A percentile compares a stretch with the other conserved stretches of the same genome.
phyloP scores from a whole-genome alignment of 2,329 filamentous ascomycete genomes.

The Reticulascus tulasneorum region DNA sequence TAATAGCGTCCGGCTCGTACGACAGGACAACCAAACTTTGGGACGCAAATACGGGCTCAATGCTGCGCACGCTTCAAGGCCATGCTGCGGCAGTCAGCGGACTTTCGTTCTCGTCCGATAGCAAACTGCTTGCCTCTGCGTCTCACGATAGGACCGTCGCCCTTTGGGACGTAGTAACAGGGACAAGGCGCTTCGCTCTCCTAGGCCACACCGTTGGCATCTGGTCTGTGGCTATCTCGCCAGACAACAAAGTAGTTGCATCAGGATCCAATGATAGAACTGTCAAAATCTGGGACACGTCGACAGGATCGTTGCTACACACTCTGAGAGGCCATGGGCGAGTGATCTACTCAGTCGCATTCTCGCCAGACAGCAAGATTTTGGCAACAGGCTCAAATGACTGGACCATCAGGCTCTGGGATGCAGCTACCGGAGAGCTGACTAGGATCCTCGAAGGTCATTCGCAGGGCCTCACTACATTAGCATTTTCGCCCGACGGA shows the following conservation, averaged over 20 bases:
- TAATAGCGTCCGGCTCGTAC: conserved; percentile 83
- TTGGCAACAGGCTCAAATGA: no score
- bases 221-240: conserved; percentile 72
- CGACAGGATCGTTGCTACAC: conserved; percentile 73
- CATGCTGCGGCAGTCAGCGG: conserved; percentile 88
- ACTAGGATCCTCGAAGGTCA: conserved; percentile 97
- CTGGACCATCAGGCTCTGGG: conserved; percentile 77
- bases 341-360: conserved; percentile 91
- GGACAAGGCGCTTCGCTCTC: conserved; percentile 68
- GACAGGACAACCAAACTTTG: conserved; percentile 89
- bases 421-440: conserved; percentile 91
- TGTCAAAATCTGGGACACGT: conserved; percentile 83
- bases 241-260: conserved; percentile 85
- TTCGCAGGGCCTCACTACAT: conserved; percentile 69
- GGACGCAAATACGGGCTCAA: conserved; percentile 92
- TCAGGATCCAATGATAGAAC: conserved; percentile 93
- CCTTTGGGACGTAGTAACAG: conserved; percentile 79
- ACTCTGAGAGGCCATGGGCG: conserved; percentile 93
- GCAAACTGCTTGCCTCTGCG: conserved; percentile 75
- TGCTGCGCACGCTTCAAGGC: conserved; percentile 77
- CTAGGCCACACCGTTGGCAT: conserved; percentile 32
- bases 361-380: no score
- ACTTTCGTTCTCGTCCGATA: conserved; percentile 84
- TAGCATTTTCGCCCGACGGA: conserved; percentile 93
- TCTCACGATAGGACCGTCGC: conserved; percentile 89